Conservation (phyloP, 345 rosid genomes). For the Iberis pinnata region DNA sequence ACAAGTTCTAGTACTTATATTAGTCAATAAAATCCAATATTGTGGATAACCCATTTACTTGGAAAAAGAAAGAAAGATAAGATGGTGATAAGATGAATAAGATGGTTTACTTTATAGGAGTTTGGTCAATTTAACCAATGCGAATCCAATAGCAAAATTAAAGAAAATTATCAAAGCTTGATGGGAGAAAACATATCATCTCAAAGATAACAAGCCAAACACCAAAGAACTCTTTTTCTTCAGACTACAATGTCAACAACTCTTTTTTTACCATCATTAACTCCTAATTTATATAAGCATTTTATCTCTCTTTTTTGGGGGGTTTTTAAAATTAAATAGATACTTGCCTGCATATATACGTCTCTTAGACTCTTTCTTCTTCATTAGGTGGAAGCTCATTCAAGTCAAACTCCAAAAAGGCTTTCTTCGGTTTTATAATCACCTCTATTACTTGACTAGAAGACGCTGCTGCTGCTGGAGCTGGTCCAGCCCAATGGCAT, state of each 20-base stretch:
- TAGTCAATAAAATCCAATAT: no score
- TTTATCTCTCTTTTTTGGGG: no score
- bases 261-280: constrained; percentile 21
- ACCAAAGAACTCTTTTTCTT: constrained; percentile 11
- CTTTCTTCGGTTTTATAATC: constrained; percentile 23
- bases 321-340: background rate
- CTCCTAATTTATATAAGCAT: constrained; percentile 13
- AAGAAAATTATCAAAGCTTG: background rate
- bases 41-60: no score
- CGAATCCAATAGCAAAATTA: background rate
- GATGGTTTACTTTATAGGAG: background rate
- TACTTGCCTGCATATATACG: constrained; percentile 29
- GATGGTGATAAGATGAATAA: background rate
- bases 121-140: background rate
- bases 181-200: background rate
- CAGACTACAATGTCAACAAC: constrained; percentile 27
- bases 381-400: constrained; percentile 30
- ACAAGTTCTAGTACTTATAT: no score
- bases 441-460: constrained; percentile 25
- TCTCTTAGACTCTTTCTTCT: constrained; percentile 22
- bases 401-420: constrained; percentile 28
- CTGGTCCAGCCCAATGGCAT: constrained; percentile 40
- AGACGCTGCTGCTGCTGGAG: constrained; percentile 19
- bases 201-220: background rate
- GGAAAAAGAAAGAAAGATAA: no score